phyloP scores from a whole-genome alignment of 2,329 filamentous ascomycete genomes.

The Fusarium annulatum region DNA sequence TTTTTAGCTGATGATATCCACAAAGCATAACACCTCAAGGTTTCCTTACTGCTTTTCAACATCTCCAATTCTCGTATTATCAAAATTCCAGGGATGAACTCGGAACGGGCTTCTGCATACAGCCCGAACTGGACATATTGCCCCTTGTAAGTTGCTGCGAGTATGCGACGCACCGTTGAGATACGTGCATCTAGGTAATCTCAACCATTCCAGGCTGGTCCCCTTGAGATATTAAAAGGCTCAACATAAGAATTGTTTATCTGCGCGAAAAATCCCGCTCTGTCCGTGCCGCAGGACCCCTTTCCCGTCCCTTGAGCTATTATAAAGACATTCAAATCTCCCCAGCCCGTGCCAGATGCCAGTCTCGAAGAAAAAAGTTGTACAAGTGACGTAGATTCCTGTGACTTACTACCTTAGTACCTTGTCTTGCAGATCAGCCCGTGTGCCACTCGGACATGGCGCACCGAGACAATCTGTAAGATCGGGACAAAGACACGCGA shows the following conservation, averaged over 20 bases:
- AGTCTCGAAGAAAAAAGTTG: constrained; percentile 8
- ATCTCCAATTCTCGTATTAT: constrained; percentile 4
- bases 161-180: constrained; percentile 23
- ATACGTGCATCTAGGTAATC: constrained; percentile 15
- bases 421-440: constrained; percentile 16
- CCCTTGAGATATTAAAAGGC: constrained; percentile 6
- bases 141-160: constrained; percentile 25
- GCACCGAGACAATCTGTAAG: constrained; percentile 26
- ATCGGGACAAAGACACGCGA: constrained; percentile 33
- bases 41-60: not conserved
- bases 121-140: constrained; percentile 25
- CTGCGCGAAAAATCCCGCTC: not conserved
- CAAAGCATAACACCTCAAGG: not conserved
- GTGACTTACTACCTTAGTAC: not conserved
- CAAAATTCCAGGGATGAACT: constrained; percentile 8
- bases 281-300: not conserved
- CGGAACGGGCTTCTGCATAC: constrained; percentile 23
- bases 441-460: constrained; percentile 6
- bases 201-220: constrained; percentile 35
- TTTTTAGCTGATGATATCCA: not conserved
- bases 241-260: not conserved
- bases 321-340: constrained; percentile 38
- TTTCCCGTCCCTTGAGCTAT: not conserved
- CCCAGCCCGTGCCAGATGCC: constrained; percentile 19
- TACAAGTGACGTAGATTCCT: constrained; percentile 27